Percentiles rank a stretch among this genome's conserved stretches.
These are phyloP conservation scores for Podospora conica DNA, from an alignment of 495 filamentous ascomycete genomes.

Conservation along the genomic window DNA sequence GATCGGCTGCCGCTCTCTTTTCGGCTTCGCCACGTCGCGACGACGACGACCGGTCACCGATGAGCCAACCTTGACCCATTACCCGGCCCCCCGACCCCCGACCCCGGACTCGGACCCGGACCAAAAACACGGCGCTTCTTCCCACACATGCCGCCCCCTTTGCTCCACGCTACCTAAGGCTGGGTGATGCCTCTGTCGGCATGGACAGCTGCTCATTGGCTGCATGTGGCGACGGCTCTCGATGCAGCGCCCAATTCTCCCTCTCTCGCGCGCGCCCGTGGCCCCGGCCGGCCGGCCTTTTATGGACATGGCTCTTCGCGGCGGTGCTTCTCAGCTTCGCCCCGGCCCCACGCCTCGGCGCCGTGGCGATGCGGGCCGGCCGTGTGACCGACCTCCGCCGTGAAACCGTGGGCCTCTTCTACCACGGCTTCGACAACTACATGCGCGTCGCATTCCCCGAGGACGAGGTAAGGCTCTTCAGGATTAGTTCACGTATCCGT, in stretches of 20 bases:
- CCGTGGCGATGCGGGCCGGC: conserved; percentile 45
- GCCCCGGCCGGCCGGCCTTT: neutral
- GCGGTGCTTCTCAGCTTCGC: conserved; percentile 2
- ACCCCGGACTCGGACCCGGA: neutral
- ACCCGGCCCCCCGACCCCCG: neutral
- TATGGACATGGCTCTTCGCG: conserved; percentile 9
- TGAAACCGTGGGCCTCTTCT: conserved; percentile 90
- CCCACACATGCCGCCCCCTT: conserved; percentile 32
- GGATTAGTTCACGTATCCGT: too few relatives aligned
- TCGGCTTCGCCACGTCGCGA: neutral
- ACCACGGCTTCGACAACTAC: conserved; percentile 95
- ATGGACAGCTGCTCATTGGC: conserved; percentile 25
- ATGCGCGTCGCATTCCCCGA: conserved; percentile 91
- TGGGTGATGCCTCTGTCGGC: conserved; percentile 45
- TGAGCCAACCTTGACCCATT: neutral
- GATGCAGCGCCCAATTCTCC: conserved; percentile 12
- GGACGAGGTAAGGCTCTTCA: conserved; percentile 61
- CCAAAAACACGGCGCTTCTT: neutral
- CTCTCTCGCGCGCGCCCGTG: neutral
- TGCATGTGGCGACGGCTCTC: conserved; percentile 15
- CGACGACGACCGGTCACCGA: neutral
- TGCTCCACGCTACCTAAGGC: conserved; percentile 23
- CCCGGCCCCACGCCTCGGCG: conserved; percentile 27
- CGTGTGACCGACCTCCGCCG: conserved; percentile 48
- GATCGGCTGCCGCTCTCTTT: neutral